phyloP scores from a whole-genome alignment of 106 monocot genomes.

The Dendrobium chrysotoxum region DNA sequence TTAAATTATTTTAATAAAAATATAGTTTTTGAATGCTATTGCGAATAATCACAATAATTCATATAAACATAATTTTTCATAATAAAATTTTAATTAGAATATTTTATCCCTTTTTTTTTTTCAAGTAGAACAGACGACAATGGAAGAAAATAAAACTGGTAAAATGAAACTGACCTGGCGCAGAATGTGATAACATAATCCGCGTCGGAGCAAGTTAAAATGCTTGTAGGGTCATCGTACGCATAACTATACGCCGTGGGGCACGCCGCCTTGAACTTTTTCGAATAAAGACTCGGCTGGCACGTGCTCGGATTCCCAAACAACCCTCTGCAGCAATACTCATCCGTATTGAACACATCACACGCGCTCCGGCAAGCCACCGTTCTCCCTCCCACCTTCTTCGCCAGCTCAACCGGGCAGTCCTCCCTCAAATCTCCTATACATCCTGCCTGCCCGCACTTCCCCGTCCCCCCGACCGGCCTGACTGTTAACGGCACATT shows the following conservation, averaged over 20 bases:
- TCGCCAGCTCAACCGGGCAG: slow-evolving; percentile 65
- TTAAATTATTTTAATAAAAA: no score
- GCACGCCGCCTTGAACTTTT: slow-evolving; percentile 69
- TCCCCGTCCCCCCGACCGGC: slow-evolving; percentile 53
- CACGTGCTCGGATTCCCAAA: slow-evolving; percentile 54
- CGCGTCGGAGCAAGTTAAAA: slow-evolving; percentile 51
- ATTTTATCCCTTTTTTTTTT: no score
- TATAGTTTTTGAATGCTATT: no score
- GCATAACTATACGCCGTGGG: slow-evolving; percentile 82
- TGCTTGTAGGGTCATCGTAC: slow-evolving; percentile 78
- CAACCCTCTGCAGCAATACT: slow-evolving; percentile 73
- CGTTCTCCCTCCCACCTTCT: slow-evolving; percentile 31
- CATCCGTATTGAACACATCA: slow-evolving; percentile 72
- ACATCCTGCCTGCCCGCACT: slow-evolving; percentile 67
- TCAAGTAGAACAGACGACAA: no score
- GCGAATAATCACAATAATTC: no score
- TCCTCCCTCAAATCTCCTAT: slow-evolving; percentile 40
- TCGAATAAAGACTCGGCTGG: slow-evolving; percentile 73
- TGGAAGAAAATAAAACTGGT: no score
- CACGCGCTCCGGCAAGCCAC: slow-evolving; percentile 85
- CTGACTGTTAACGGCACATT: slow-evolving; percentile 66
- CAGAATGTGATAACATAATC: slow-evolving; percentile 80
- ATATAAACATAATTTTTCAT: no score
- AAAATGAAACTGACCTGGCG: slow-evolving; percentile 25
- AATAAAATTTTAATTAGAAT: no score